Evolutionary conservation across 1,284 basidiomycete genomes (phyloP), one percentile per base, ranked within the genome.

Genomic region (Takashimella tepidaria): DNA sequence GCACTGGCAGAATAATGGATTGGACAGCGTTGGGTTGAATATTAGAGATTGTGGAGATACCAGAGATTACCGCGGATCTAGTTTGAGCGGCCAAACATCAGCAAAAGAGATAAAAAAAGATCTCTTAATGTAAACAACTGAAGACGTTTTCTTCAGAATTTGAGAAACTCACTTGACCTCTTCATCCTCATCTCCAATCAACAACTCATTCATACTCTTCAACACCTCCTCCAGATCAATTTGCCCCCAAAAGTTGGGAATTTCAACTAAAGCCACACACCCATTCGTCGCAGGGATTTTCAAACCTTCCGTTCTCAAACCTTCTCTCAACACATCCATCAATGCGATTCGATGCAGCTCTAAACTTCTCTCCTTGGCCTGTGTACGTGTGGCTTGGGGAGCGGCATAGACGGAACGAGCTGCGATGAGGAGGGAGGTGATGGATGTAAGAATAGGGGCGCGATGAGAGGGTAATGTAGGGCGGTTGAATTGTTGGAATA

Each of bases 161-260:
- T 11, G 20, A 48, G 23, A 44, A 43, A 64, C 72, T 44, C 57
- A 76, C 66, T 72, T 58, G 11, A 77, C 77, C 20, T 85, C 83
- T 13, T 83, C 81, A 23, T 79, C 77, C 41, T 81, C 78, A 21
- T 79, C 78, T 37, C 81, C 76, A 27, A 91, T 73, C 10, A 92
- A 75, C 47, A 80, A 59, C 37, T 89, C 85, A 63, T 89, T 85
- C 26, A 88, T 79, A 51, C 83, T 84, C 54, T 86, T 84, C 1
- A 93, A 87, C 43, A 92, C 77, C 67, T 87, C 91, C 11, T 84
- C 82, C 3, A 90, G 73, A 69, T 98, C 93, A 25, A 85, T 81
- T 47, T 84, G 79, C 0, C 81, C 77, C 25, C 93, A 76, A 44
- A 92, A 80, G 0, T 75, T 73, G 2, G 79, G 76, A 3, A 88